Base-by-base conservation (phyloP, 2,329 filamentous ascomycete species). In the Colletotrichum incanum region DNA sequence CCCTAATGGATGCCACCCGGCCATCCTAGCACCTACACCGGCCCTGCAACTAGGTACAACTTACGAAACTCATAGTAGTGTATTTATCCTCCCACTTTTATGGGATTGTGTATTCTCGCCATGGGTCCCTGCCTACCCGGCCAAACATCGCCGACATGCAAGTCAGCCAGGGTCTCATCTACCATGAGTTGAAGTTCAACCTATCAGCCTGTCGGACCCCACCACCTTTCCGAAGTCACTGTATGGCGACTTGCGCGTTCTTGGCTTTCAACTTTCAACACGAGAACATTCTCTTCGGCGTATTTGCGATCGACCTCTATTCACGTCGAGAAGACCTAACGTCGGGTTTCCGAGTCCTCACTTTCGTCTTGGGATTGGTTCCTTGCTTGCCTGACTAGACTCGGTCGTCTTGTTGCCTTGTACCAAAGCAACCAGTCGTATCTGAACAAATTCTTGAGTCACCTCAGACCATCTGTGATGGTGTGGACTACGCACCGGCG, bases 401-500 rank as follows among this genome's bases (percentile, higher is more conserved):
- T 49, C 56, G 11, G n/a, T 43, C 23, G 18, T 56, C 16, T 58
- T 31, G 43, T 39, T 72, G 43, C 69, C 65, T 72, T 59, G 50
- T 28, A 58, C 41, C 28, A 41, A 45, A 39, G 34, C 12, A 55
- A 23, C 65, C 59, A 72, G 50, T 72, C 41, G 54, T 23, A 52
- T 64, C 20, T 28, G 18, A 34, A 45, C 8, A 43, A 41, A 43
- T 14, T 5, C 52, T 26, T 69, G 69, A 72, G 65, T 65, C 69
- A 70, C 66, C 60, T 26, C 56, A 11, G 37, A 8, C 14, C 3
- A 18, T 39, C 23, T 39, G 14, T 50, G 54, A 52, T 70, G 65
- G 52, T 65, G 59, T 70, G 65, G 49, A 31, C 37, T 71, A 5
- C 20, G 12, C 26, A 47, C 37, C 49, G 49, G 34, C 65, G 45